Conservation (phyloP, 768 basidiomycete species). For the Boletellus emodensis region DNA sequence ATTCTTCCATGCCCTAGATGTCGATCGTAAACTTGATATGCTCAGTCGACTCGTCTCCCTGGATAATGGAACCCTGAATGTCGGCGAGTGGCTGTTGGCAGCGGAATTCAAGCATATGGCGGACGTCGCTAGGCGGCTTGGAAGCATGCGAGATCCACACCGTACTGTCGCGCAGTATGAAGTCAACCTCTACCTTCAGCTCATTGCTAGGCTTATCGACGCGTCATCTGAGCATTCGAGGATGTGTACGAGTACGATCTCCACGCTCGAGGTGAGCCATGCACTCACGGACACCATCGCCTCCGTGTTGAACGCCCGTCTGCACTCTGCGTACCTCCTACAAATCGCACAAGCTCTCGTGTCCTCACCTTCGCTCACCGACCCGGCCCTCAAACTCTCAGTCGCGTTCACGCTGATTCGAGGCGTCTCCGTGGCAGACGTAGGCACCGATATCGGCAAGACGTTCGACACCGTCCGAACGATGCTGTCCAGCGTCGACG, state of each 20-base stretch:
- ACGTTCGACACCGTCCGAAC: slow-evolving; percentile 24
- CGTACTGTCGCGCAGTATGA: slow-evolving; percentile 44
- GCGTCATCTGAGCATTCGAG: slow-evolving; percentile 35
- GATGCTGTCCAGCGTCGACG: slow-evolving; percentile 25
- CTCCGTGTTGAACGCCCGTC: slow-evolving; percentile 44
- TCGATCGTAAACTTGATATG: slow-evolving; percentile 50
- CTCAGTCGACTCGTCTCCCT: slow-evolving; percentile 52
- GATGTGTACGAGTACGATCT: slow-evolving; percentile 45
- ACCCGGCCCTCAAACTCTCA: slow-evolving; percentile 32
- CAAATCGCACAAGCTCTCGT: slow-evolving; percentile 37
- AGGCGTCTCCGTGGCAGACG: slow-evolving; percentile 22
- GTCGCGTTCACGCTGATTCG: slow-evolving; percentile 33
- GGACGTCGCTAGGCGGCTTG: slow-evolving; percentile 36
- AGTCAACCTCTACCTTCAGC: slow-evolving; percentile 45
- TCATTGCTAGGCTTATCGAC: slow-evolving; percentile 44
- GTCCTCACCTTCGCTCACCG: slow-evolving; percentile 19
- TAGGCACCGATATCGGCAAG: slow-evolving; percentile 17
- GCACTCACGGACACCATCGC: slow-evolving; percentile 41
- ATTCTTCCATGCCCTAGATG: slow-evolving; percentile 57
- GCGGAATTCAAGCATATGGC: slow-evolving; percentile 58
- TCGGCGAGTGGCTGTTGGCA: slow-evolving; percentile 59
- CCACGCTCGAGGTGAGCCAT: slow-evolving; percentile 40
- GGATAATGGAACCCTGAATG: slow-evolving; percentile 36
- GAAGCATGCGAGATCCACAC: slow-evolving; percentile 31
- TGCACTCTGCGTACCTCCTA: slow-evolving; percentile 43